A percentile compares a stretch with the other conserved stretches of the same genome.
These are phyloP conservation scores for Alternaria dauci DNA, from an alignment of 2,329 filamentous ascomycete genomes.

Conservation along the genomic window DNA sequence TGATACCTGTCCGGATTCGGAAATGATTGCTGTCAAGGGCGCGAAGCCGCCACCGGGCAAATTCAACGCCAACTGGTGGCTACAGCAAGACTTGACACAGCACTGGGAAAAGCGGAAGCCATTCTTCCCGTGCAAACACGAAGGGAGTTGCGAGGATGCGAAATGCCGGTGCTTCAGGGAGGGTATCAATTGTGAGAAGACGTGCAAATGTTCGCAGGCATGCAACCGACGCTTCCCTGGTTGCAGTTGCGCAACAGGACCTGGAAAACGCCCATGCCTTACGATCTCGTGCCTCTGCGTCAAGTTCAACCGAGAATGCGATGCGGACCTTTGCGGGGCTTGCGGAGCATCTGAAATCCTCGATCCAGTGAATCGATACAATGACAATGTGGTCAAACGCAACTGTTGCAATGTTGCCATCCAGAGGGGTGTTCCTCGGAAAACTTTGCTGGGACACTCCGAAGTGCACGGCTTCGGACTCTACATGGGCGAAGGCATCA, in stretches of 20 bases:
- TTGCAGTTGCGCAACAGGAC: slow-evolving; percentile 48
- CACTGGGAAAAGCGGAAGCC: slow-evolving; percentile 65
- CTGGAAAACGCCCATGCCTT: slow-evolving; percentile 52
- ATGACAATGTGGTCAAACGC: slow-evolving; percentile 63
- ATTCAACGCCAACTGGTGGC: slow-evolving; percentile 32
- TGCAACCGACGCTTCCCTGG: slow-evolving; percentile 63
- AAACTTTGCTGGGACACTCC: slow-evolving; percentile 74
- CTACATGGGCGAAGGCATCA: slow-evolving; percentile 73
- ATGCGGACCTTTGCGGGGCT: slow-evolving; percentile 74
- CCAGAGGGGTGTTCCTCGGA: slow-evolving; percentile 72
- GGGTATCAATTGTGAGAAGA: slow-evolving; percentile 74
- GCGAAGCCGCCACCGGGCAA: slow-evolving; percentile 19
- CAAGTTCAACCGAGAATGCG: slow-evolving; percentile 79
- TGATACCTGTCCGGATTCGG: slow-evolving; percentile 7
- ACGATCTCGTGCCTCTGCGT: slow-evolving; percentile 70
- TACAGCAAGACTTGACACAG: slow-evolving; percentile 55
- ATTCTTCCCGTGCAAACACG: slow-evolving; percentile 73
- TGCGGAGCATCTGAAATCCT: slow-evolving; percentile 76
- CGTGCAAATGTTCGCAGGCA: slow-evolving; percentile 69
- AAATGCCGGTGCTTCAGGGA: slow-evolving; percentile 69
- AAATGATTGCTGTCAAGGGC: slow-evolving; percentile 3
- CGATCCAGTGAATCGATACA: slow-evolving; percentile 71
- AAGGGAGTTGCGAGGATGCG: slow-evolving; percentile 67
- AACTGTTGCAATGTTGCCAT: slow-evolving; percentile 77
- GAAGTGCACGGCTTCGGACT: slow-evolving; percentile 79